A percentile compares a stretch with the other conserved stretches of the same genome.
Evolutionary conservation across 2,329 filamentous ascomycete genomes (phyloP).

Genomic region (Huntiella decipiens): DNA sequence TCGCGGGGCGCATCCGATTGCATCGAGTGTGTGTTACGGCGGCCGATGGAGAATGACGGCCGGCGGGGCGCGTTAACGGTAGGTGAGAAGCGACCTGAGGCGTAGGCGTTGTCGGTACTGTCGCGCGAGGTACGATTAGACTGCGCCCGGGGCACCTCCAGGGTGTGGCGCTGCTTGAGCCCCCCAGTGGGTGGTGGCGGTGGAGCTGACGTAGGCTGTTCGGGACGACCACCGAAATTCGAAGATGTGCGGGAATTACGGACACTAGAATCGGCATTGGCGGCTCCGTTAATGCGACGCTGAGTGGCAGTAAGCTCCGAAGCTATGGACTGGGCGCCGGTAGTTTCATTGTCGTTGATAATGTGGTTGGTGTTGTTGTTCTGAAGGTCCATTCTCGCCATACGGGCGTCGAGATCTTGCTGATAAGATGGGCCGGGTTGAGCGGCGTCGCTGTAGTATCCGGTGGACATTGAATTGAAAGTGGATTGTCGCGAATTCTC

Average conservation of each 20-base stretch:
- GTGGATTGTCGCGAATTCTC: conserved; percentile 9
- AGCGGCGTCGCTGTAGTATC: conserved; percentile 1
- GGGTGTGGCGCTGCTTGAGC: conserved; percentile 66
- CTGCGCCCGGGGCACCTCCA: conserved; percentile 60
- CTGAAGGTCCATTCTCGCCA: conserved; percentile 10
- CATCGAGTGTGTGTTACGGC: conserved; percentile 67
- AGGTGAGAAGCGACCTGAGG: conserved; percentile 69
- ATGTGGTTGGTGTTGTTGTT: background rate
- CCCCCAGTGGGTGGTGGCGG: conserved; percentile 24
- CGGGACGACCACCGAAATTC: conserved; percentile 3
- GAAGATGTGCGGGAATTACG: conserved; percentile 6
- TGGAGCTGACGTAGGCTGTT: conserved; percentile 9
- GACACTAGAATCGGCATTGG: conserved; percentile 3
- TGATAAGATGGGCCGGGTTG: conserved; percentile 3
- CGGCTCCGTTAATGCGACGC: conserved; percentile 3
- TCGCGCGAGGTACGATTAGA: conserved; percentile 56
- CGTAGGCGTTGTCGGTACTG: conserved; percentile 42
- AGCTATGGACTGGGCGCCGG: conserved; percentile 4
- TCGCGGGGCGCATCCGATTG: conserved; percentile 71
- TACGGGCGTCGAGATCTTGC: conserved; percentile 8
- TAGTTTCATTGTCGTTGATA: conserved; percentile 1
- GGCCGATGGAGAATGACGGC: conserved; percentile 64
- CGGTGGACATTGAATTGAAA: conserved; percentile 9
- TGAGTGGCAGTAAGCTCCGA: conserved; percentile 7
- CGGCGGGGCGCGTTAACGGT: conserved; percentile 36